phyloP scores from a whole-genome alignment of 768 basidiomycete species.

The Lentinula sp. region DNA sequence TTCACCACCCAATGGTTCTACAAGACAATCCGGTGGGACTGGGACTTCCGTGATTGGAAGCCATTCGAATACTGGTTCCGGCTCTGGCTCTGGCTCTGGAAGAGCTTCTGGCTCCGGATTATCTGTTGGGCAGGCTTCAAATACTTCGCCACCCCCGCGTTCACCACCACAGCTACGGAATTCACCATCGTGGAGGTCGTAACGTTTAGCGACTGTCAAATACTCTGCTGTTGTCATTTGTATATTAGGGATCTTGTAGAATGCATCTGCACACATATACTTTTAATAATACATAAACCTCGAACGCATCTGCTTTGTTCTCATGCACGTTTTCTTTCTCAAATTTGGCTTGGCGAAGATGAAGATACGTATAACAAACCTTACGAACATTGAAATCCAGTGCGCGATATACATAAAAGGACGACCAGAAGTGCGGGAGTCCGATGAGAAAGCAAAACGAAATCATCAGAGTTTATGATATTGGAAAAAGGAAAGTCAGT shows the following conservation, averaged over 20 bases:
- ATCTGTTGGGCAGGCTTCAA: constrained; percentile 14
- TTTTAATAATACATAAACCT: no score
- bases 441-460: not conserved
- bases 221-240: not conserved
- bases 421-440: not conserved
- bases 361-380: not conserved
- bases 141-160: constrained; percentile 10
- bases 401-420: not conserved
- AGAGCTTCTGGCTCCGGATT: not conserved
- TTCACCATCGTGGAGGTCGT: not conserved
- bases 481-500: not conserved
- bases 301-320: no score
- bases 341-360: no score
- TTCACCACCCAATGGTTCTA: constrained; percentile 1
- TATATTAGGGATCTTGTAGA: not conserved
- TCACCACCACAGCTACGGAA: not conserved
- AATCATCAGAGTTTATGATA: not conserved
- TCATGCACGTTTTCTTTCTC: no score
- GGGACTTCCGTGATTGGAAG: not conserved
- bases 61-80: not conserved
- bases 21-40: not conserved
- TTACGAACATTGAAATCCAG: not conserved
- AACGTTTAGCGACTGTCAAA: no score
- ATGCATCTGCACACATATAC: not conserved
- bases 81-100: not conserved